Evolutionary conservation across 1,284 basidiomycete species (phyloP).

Genomic region (Ceratobasidium sp.): DNA sequence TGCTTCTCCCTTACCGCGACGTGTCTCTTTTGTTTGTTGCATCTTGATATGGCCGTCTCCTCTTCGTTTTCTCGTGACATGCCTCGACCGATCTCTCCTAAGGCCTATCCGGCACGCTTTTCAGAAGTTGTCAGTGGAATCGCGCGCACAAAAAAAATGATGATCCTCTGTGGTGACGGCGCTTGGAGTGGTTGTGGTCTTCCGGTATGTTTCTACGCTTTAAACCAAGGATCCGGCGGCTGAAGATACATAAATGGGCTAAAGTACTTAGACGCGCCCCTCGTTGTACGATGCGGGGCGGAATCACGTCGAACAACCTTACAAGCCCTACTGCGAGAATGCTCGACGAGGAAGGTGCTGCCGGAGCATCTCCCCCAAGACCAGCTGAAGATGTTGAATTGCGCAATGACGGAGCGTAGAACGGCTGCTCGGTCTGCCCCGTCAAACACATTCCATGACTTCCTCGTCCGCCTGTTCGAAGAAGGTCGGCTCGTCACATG

Average conservation of each 20-base stretch:
- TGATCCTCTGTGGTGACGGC: not conserved
- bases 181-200: not conserved
- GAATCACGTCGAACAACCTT: too few relatives aligned
- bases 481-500: not conserved
- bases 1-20: too few relatives aligned
- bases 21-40: too few relatives aligned
- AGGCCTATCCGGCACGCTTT: not conserved
- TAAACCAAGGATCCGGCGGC: not conserved
- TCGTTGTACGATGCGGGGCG: too few relatives aligned
- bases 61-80: too few relatives aligned
- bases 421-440: not conserved
- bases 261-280: not conserved
- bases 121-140: not conserved
- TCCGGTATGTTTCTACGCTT: not conserved
- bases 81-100: too few relatives aligned
- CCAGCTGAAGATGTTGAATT: too few relatives aligned
- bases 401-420: too few relatives aligned
- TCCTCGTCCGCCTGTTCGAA: not conserved
- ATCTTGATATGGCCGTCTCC: too few relatives aligned
- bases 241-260: not conserved
- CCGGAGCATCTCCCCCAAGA: too few relatives aligned
- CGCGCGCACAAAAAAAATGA: constrained; percentile 21
- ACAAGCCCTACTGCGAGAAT: too few relatives aligned
- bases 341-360: too few relatives aligned
- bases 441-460: not conserved